Conservation (phyloP, 257 asterid genomes). For the Nyctanthes arbortristis region DNA sequence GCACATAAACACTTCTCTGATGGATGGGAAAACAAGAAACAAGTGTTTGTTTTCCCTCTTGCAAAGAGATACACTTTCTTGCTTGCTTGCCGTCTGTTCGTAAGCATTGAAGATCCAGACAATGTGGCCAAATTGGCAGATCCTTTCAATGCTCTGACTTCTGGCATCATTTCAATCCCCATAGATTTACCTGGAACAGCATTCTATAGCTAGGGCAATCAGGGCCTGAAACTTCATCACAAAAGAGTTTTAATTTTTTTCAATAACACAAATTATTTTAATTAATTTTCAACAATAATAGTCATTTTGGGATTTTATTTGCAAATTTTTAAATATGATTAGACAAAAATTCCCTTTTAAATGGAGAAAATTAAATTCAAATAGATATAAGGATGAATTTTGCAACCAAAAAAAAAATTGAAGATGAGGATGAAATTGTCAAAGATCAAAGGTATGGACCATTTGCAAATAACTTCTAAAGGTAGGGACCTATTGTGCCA, state of each 20-base stretch:
- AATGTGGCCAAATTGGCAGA: slow-evolving; percentile 22
- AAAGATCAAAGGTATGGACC: no score
- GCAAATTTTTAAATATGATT: no score
- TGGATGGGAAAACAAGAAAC: slow-evolving; percentile 26
- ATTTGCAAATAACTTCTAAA: no score
- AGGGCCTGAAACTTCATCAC: slow-evolving; percentile 33
- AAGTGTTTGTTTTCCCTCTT: slow-evolving; percentile 33
- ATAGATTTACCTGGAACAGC: slow-evolving; percentile 36
- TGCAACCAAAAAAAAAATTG: no score
- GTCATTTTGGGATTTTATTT: no score
- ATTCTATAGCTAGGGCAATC: slow-evolving; percentile 31
- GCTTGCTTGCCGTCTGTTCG: slow-evolving; percentile 33
- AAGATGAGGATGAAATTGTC: no score
- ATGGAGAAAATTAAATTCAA: no score
- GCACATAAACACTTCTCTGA: slow-evolving; percentile 34
- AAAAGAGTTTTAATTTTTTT: slow-evolving; percentile 28
- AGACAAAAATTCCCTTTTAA: no score
- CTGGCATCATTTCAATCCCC: slow-evolving; percentile 37
- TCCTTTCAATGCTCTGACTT: slow-evolving; percentile 26
- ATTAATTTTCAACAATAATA: no score
- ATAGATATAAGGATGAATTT: no score
- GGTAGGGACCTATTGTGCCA: no score
- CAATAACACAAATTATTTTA: slow-evolving; percentile 34
- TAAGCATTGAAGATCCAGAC: slow-evolving; percentile 31
- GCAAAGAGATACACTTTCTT: slow-evolving; percentile 36